Percentiles rank a stretch among this genome's conserved stretches.
Evolutionary conservation across 768 basidiomycete genomes (phyloP).

Genomic region (Neoboletus magnificus): DNA sequence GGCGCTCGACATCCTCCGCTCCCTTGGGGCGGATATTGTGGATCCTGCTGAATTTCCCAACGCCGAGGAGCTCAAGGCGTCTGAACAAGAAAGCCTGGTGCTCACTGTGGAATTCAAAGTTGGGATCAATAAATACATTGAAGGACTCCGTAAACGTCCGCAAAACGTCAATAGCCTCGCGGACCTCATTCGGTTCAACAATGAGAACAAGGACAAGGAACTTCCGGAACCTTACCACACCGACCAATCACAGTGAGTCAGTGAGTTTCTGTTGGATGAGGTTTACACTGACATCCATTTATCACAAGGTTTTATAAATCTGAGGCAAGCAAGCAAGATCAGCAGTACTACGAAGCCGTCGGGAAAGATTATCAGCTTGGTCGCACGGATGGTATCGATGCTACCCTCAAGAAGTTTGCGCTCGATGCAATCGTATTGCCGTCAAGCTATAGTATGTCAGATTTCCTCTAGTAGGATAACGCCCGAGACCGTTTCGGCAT

Average conservation of each 20-base stretch:
- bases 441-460: constrained; percentile 13
- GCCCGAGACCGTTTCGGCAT: not conserved
- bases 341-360: constrained; percentile 42
- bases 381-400: constrained; percentile 52
- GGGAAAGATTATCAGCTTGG: constrained; percentile 46
- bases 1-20: constrained; percentile 35
- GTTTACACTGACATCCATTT: not conserved
- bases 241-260: constrained; percentile 34
- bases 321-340: constrained; percentile 24
- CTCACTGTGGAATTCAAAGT: constrained; percentile 60
- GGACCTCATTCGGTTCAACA: constrained; percentile 57
- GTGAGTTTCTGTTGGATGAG: not conserved
- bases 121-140: constrained; percentile 48
- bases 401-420: constrained; percentile 41
- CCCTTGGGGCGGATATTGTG: constrained; percentile 48
- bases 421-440: constrained; percentile 55
- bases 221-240: constrained; percentile 33
- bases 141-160: constrained; percentile 48
- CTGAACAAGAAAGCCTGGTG: constrained; percentile 51
- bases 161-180: constrained; percentile 53
- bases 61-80: constrained; percentile 44
- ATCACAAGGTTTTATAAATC: constrained; percentile 20
- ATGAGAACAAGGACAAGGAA: constrained; percentile 50
- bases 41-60: constrained; percentile 62
- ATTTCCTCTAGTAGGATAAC: not conserved